A percentile compares a stretch with the other conserved stretches of the same genome.
Evolutionary conservation across 345 rosid genomes (phyloP).

Genomic region (Eutrema japonicum): DNA sequence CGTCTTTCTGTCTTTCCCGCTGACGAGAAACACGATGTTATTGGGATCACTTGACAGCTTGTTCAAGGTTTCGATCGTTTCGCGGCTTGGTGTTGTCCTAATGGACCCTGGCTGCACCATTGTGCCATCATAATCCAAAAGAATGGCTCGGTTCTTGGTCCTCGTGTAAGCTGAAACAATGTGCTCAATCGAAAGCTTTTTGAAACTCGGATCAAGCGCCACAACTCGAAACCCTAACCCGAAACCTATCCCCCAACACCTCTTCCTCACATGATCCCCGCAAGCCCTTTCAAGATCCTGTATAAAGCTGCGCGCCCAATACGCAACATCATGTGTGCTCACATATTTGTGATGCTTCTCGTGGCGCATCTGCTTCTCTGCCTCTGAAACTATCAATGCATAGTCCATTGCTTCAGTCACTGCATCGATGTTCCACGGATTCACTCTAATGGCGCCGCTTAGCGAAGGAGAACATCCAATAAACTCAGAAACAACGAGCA

Average conservation of each 20-base stretch:
- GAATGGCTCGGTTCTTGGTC: constrained; percentile 78
- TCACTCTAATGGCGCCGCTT: constrained; percentile 90
- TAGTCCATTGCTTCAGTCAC: constrained; percentile 91
- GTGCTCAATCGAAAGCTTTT: constrained; percentile 83
- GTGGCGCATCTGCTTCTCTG: constrained; percentile 86
- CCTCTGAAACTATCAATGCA: constrained; percentile 65
- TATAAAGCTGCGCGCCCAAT: constrained; percentile 93
- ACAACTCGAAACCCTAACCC: constrained; percentile 91
- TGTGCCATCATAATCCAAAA: constrained; percentile 90
- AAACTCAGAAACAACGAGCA: constrained; percentile 93
- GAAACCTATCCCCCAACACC: constrained; percentile 96
- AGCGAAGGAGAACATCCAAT: constrained; percentile 92
- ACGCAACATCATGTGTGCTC: constrained; percentile 91
- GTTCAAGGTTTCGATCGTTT: constrained; percentile 67
- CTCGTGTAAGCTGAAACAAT: constrained; percentile 89
- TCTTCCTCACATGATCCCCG: constrained; percentile 73
- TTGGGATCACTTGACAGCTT: constrained; percentile 71
- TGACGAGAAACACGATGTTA: constrained; percentile 84
- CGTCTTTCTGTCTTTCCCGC: constrained; percentile 76
- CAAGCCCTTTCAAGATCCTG: constrained; percentile 96
- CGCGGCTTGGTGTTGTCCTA: constrained; percentile 54
- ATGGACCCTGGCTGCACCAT: constrained; percentile 67
- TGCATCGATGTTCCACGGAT: constrained; percentile 91
- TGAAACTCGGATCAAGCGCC: constrained; percentile 88
- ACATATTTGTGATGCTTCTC: constrained; percentile 92